Conservation (phyloP, 1,284 basidiomycete species). For the Gymnopus androsaceus region DNA sequence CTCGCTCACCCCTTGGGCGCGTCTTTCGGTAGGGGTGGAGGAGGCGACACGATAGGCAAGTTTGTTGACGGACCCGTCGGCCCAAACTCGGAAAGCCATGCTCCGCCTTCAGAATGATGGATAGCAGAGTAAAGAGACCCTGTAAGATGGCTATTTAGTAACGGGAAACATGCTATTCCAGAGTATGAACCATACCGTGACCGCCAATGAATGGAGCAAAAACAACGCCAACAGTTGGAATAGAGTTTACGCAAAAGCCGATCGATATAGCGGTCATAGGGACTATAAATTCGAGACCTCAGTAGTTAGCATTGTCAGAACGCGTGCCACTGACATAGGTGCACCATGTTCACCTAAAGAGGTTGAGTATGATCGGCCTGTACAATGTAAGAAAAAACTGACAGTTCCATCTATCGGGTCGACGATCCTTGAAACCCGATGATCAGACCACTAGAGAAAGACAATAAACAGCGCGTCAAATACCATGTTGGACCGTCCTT, state of each 20-base stretch:
- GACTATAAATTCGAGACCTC: conserved; percentile 14
- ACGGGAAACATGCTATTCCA: background rate
- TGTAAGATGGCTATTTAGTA: background rate
- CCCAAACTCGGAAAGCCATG: conserved; percentile 27
- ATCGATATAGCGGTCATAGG: conserved; percentile 30
- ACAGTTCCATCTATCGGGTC: conserved; percentile 30
- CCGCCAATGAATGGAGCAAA: conserved; percentile 28
- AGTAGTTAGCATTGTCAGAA: background rate
- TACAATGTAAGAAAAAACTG: no score
- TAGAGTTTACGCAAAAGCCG: conserved; percentile 25
- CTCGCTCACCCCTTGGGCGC: conserved; percentile 25
- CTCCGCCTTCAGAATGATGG: conserved; percentile 27
- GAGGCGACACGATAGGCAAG: conserved; percentile 24
- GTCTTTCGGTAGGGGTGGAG: conserved; percentile 25
- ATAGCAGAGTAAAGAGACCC: conserved; percentile 28
- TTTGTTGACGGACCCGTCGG: conserved; percentile 21
- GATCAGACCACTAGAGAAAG: background rate
- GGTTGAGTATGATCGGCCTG: no score
- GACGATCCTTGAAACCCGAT: conserved; percentile 22
- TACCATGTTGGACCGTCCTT: conserved; percentile 27
- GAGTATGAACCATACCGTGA: conserved; percentile 17
- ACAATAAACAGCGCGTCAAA: background rate
- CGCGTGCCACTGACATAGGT: conserved; percentile 25
- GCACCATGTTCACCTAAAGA: no score
- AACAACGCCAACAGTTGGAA: conserved; percentile 26